Evolutionary conservation across 2,329 filamentous ascomycete genomes (phyloP).

Genomic region (Penicillium sp.): DNA sequence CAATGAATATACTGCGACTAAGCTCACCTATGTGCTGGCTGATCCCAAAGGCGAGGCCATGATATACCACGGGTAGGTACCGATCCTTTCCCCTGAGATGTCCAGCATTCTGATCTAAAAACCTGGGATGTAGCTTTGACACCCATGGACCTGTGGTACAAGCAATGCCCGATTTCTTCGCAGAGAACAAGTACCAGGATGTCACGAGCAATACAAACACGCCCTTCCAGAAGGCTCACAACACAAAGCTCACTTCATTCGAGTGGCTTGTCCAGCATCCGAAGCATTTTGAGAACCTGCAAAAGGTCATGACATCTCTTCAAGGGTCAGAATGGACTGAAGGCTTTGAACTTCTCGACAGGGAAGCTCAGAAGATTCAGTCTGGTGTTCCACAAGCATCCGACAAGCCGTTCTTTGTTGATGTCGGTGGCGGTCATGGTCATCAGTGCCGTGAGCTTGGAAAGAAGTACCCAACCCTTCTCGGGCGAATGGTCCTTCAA

Average conservation of each 20-base stretch:
- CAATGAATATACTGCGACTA: conserved; percentile 19
- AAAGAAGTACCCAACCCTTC: conserved; percentile 32
- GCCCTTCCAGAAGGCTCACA: conserved; percentile 32
- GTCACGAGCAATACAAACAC: conserved; percentile 25
- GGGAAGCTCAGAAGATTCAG: conserved; percentile 14
- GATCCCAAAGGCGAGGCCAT: conserved; percentile 12
- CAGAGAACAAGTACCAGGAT: conserved; percentile 30
- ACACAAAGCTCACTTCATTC: conserved; percentile 30
- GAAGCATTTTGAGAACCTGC: conserved; percentile 22
- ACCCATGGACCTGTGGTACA: conserved; percentile 13
- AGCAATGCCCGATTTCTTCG: conserved; percentile 31
- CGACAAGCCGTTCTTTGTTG: conserved; percentile 38
- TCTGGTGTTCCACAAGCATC: conserved; percentile 2
- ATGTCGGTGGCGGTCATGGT: conserved; percentile 45
- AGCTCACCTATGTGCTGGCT: conserved; percentile 14
- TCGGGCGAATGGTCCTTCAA: conserved; percentile 42
- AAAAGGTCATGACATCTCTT: conserved; percentile 27
- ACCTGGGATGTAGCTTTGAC: conserved; percentile 15
- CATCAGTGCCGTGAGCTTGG: conserved; percentile 41
- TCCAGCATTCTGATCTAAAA: neutral
- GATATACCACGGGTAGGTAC: conserved; percentile 17
- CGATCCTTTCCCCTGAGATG: neutral
- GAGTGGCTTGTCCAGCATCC: conserved; percentile 31
- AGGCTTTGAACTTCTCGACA: conserved; percentile 20
- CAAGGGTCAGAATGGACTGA: conserved; percentile 24